phyloP scores from a whole-genome alignment of 176 grass and related monocot species.

The Phoenix roebelenii region DNA sequence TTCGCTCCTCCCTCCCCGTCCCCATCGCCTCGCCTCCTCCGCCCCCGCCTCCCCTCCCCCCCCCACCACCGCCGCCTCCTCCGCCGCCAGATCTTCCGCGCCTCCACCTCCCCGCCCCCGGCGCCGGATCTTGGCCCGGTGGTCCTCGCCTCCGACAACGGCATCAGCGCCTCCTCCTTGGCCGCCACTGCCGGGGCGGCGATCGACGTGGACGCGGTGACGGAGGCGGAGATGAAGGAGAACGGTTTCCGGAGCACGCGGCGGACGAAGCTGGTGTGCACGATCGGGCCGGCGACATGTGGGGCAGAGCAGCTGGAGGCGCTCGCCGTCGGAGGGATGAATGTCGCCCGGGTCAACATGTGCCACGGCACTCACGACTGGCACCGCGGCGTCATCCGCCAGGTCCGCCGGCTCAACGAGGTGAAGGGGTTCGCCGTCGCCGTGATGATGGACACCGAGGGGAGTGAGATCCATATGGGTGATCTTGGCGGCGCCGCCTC shows the following conservation, averaged over 20 bases:
- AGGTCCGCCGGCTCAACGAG: slow-evolving; percentile 75
- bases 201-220: slow-evolving; percentile 49
- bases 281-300: slow-evolving; percentile 79
- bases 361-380: slow-evolving; percentile 82
- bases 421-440: slow-evolving; percentile 82
- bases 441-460: slow-evolving; percentile 98
- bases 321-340: slow-evolving; percentile 94
- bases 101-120: slow-evolving; percentile 7
- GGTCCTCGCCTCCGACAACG: slow-evolving; percentile 18
- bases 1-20: not conserved
- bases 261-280: slow-evolving; percentile 95
- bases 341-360: slow-evolving; percentile 87
- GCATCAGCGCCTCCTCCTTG: not conserved
- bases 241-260: slow-evolving; percentile 95
- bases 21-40: not conserved
- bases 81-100: not conserved
- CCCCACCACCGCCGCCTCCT: slow-evolving; percentile 14
- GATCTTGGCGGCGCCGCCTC: slow-evolving; percentile 75
- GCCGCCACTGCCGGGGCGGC: slow-evolving; percentile 3
- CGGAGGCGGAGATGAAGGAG: slow-evolving; percentile 77
- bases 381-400: slow-evolving; percentile 63
- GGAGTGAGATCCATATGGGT: slow-evolving; percentile 96
- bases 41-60: not conserved
- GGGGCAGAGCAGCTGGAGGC: slow-evolving; percentile 68
- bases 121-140: slow-evolving; percentile 28